These are phyloP conservation scores for Vitis hybrid DNA, from an alignment of 177 flowering plant genomes.

Conservation along the genomic window DNA sequence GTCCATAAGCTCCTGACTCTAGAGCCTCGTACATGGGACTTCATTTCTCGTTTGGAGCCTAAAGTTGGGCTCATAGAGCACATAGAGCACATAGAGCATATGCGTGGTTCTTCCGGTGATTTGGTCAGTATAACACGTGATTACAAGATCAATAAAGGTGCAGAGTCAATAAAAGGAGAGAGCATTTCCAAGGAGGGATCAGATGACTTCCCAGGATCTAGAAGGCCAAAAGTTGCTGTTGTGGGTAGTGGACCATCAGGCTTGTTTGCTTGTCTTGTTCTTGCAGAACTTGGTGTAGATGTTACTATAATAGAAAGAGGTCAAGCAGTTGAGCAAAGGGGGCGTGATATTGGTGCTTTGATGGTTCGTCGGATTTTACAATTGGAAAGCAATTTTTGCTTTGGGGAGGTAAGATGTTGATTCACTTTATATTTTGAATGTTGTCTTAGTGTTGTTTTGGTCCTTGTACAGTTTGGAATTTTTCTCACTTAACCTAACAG, in stretches of 20 bases:
- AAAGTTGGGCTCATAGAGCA: slow-evolving; percentile 72
- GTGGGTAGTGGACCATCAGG: slow-evolving; percentile 98
- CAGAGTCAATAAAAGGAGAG: slow-evolving; percentile 17
- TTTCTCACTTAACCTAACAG: too few relatives aligned
- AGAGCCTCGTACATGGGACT: slow-evolving; percentile 84
- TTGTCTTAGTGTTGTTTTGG: too few relatives aligned
- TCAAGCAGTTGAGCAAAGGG: too few relatives aligned
- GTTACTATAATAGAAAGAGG: slow-evolving; percentile 81
- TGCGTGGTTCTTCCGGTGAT: slow-evolving; percentile 47
- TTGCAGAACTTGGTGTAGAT: slow-evolving; percentile 94
- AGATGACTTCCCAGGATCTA: slow-evolving; percentile 6
- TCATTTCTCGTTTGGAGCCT: slow-evolving; percentile 73
- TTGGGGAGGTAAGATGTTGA: too few relatives aligned
- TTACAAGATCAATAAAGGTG: slow-evolving; percentile 21
- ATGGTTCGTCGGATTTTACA: too few relatives aligned
- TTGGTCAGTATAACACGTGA: slow-evolving; percentile 50
- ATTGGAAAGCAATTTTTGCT: too few relatives aligned
- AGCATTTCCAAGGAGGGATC: slow-evolving; percentile 10
- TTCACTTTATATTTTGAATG: too few relatives aligned
- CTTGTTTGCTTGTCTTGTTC: slow-evolving; percentile 94
- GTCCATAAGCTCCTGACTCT: slow-evolving; percentile 59
- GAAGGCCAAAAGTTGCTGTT: slow-evolving; percentile 75
- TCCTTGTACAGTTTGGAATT: too few relatives aligned
- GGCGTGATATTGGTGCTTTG: too few relatives aligned
- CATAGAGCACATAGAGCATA: slow-evolving; percentile 21